Base-by-base conservation (phyloP, 139 green algal species). In the Eudorina sp. region DNA sequence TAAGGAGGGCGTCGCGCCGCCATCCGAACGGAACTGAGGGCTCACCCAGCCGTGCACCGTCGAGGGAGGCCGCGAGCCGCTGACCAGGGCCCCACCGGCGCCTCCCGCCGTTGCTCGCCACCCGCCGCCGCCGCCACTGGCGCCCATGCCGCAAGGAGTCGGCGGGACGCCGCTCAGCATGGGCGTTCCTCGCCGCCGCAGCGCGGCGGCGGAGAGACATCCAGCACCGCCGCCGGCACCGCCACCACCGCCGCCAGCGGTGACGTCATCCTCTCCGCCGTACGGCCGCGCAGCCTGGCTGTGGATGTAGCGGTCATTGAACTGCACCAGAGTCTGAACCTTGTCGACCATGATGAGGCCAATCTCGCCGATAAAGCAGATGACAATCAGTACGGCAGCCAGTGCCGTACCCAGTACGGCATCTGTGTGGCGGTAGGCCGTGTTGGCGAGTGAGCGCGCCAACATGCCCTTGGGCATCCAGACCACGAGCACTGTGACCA, bases 341-440 rank as follows among this genome's bases (percentile, higher is more conserved):
- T 64, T 62, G 80, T 86, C 80, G 18, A 86, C 43, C 80, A 86
- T 86, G 43, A 86, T 36, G 6, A 86, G 80, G 0, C 80, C 80
- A 18, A 86, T 86, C 62, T 86, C 80, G 41, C 80, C 80, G 80
- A 86, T 86, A n/a, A 86, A 62, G 60, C 60, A 77, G 43, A 86
- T 86, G 29, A 77, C n/a, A 43, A 86, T 77, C 6, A 86, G 80
- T 41, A 64, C 80, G 4, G 60, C 80, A 0, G 19, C 21, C 43
- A 86, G 60, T 19, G n/a, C 43, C 1, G 43, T 77, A n/a, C 60
- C 80, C 5, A 86, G 43, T n/a, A 41, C 62, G 27, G 13, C 43
- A 58, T 86, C 80, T 4, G 80, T 60, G 19, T 64, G 43, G 19
- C 62, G 43, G 60, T 53, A 76, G 6, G 80, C 80, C 11, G 41